phyloP scores from a whole-genome alignment of 148 eudicot species.

The Vaccinium vitisidaea region DNA sequence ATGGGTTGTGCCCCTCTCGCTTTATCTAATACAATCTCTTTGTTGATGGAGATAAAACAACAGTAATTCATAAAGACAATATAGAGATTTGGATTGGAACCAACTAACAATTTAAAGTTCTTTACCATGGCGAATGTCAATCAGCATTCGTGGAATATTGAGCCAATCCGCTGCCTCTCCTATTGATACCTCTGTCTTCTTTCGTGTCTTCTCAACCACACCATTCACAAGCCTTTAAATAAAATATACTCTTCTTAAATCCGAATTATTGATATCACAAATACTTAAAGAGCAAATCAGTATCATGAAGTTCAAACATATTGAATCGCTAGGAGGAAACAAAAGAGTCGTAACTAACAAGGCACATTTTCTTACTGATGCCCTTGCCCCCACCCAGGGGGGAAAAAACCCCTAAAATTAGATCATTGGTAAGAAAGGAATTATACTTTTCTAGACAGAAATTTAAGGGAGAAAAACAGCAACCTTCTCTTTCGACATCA shows the following conservation, averaged over 20 bases:
- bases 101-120: neutral
- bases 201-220: conserved; percentile 72
- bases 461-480: neutral
- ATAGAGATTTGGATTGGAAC: neutral
- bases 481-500: neutral
- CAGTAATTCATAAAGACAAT: neutral
- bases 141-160: conserved; percentile 81
- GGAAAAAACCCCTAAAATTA: neutral
- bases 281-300: neutral
- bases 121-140: conserved; percentile 95
- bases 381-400: neutral
- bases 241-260: conserved; percentile 8
- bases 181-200: conserved; percentile 58
- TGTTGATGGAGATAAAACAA: neutral
- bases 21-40: neutral
- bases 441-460: neutral
- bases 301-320: neutral
- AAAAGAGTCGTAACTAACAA: neutral
- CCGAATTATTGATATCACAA: neutral
- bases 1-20: neutral
- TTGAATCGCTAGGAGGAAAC: neutral
- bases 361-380: neutral
- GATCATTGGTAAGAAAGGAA: neutral
- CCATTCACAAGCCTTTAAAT: conserved; percentile 83
- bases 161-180: conserved; percentile 67